Evolutionary conservation across 306 rosid species (phyloP), one percentile per base, ranked within the genome.

Genomic region (Trifolium dubium): DNA sequence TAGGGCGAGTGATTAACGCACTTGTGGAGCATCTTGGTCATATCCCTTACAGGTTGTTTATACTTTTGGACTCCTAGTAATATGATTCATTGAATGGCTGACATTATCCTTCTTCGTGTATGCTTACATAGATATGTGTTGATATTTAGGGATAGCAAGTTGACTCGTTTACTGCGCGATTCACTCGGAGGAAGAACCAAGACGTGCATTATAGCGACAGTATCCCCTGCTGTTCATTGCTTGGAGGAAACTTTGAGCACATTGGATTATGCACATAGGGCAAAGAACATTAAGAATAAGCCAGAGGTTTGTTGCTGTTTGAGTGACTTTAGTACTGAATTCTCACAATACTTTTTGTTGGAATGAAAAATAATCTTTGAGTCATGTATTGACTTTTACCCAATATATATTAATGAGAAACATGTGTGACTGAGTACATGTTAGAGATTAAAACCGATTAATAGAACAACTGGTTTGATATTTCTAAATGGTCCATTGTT

Each of bases 101-200:
- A 23, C 11, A 2, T 39, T 51, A 68, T 62, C 41, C 35, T 41
- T 40, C 31, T 31, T 34, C 5, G 43, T 41, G 67, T 50, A 41
- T 63, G 54, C 73, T 75, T 34, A 79, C 69, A 37, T 11, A 35
- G 34, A 53, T 15, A 67, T 65, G 55, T 65, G 40, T 75, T 69
- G 76, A 66, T 67, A 78, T 77, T 50, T 73, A 95, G 99, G 92
- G 99, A 95, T 85, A 95, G 99, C 86, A 95, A 95, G 83, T 86
- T 95, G 65, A 95, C 99, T 1, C 88, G 99, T 63, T 86, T 95
- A 85, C 93, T 95, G 56, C 98, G 99, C 28, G 99, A 95, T 80
- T 95, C 99, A 35, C 98, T 95, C 77, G 99, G 99, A 0, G 99
- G 99, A 71, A 88, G 99, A 88, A 95, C 99, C 66, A 95, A 92